Base-by-base conservation (phyloP, 106 monocot species). In the Amphibolis antarctica region DNA sequence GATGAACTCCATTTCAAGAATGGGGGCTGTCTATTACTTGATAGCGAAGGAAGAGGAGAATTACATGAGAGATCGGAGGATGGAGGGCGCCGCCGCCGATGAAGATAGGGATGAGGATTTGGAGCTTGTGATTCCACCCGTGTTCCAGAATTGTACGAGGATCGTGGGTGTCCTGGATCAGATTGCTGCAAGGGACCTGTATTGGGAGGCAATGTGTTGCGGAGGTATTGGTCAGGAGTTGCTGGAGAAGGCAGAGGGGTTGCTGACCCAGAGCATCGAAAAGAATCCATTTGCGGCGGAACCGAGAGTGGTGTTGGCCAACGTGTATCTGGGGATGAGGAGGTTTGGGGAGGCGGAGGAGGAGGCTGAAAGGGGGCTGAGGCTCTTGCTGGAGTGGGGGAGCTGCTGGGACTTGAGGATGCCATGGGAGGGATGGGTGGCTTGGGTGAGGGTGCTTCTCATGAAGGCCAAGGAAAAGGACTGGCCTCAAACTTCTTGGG, bases 341-440 rank as follows among this genome's bases (percentile, higher is more conserved):
- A 77, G 75, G 64, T 85, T 72, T 7, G 80, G 75, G 68, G 80
- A 85, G 60, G 82, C 80, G 12, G 82, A 64, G 64, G 47, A 3
- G 58, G 78, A 54, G 69, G 85, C 85, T 1, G 82, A 66, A 52
- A 28, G 60, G 46, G 89, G 89, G 61, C 46, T 89, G 75, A 55
- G 45, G 67, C 62, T 86, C 73, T 17, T 87, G 42, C 46, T 92
- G 70, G 84, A 82, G 67, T 86, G 84, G 92, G 86, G 92, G 63
- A 79, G 79, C 45, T 49, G 64, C 36, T 92, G 92, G 92, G 92
- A 92, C 53, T 86, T 82, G 86, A 81, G 92, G 67, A 86, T 87
- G 79, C 64, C 66, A 0, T 87, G 92, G 92, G 92, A 92, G 26
- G 92, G 84, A 15, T 92, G 86, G 86, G 72, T 92, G 55, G 79